Evolutionary conservation across 1,284 basidiomycete genomes (phyloP).

Genomic region (Cystobasidium slooffiae): DNA sequence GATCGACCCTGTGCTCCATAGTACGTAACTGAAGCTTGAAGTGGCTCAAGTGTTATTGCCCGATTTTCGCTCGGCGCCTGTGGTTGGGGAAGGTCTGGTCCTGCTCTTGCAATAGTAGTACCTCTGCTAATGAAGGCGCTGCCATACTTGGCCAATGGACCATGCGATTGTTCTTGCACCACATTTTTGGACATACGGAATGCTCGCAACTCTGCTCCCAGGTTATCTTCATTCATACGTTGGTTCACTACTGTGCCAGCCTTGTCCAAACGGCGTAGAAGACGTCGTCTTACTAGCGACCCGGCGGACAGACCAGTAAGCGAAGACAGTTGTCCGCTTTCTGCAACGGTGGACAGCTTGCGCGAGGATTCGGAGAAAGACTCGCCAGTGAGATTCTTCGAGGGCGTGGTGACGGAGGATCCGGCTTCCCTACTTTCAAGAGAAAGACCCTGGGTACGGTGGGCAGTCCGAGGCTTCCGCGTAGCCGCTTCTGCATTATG

Average conservation of each 20-base stretch:
- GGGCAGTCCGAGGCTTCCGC: neutral
- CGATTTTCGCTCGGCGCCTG: too few relatives aligned
- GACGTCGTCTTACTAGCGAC: constrained; percentile 8
- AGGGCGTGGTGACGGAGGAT: neutral
- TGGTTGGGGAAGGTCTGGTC: neutral
- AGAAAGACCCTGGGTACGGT: neutral
- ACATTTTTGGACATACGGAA: neutral
- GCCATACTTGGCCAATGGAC: constrained; percentile 1
- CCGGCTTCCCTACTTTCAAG: neutral
- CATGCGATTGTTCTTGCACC: neutral
- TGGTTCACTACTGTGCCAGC: neutral
- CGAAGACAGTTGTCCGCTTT: constrained; percentile 13
- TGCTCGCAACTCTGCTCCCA: neutral
- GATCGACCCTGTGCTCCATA: neutral
- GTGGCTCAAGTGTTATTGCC: too few relatives aligned
- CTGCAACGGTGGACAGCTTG: neutral
- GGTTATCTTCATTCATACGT: neutral
- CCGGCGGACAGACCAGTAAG: constrained; percentile 20
- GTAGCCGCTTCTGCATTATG: neutral
- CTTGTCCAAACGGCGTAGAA: constrained; percentile 1
- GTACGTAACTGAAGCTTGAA: too few relatives aligned
- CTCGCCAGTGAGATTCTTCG: neutral
- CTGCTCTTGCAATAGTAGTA: neutral
- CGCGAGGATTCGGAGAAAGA: neutral
- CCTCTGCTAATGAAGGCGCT: neutral